These are phyloP conservation scores for Aspergillus novoparasiticus DNA, from an alignment of 2,329 filamentous ascomycete species.

Conservation along the genomic window DNA sequence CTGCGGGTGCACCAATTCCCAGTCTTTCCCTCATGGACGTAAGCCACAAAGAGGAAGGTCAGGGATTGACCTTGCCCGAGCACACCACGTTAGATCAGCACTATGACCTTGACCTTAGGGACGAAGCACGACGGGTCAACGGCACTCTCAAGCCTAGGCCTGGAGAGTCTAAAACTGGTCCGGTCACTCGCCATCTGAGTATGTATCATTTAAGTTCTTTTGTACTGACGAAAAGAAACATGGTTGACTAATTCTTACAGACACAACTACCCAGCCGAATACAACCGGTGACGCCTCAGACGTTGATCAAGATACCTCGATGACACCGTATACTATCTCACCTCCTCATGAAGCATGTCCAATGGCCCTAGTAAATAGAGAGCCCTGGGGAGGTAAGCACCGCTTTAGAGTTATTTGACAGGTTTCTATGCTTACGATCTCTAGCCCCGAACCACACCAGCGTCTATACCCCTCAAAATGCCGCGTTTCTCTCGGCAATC, in stretches of 20 bases:
- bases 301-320: slow-evolving; percentile 54
- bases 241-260: slow-evolving; percentile 18
- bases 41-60: slow-evolving; percentile 15
- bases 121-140: slow-evolving; percentile 66
- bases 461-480: slow-evolving; percentile 71
- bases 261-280: slow-evolving; percentile 58
- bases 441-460: slow-evolving; percentile 60
- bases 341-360: slow-evolving; percentile 60
- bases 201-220: slow-evolving; percentile 1
- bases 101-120: slow-evolving; percentile 64
- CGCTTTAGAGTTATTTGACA: not conserved
- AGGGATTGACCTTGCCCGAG: slow-evolving; percentile 38
- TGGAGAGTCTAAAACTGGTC: slow-evolving; percentile 58
- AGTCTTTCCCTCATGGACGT: slow-evolving; percentile 20
- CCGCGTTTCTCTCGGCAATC: slow-evolving; percentile 71
- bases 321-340: slow-evolving; percentile 68
- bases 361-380: slow-evolving; percentile 71
- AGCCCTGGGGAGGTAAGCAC: slow-evolving; percentile 60
- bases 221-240: not conserved
- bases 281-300: slow-evolving; percentile 59
- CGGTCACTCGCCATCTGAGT: slow-evolving; percentile 67
- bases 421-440: not conserved
- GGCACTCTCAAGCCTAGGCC: slow-evolving; percentile 54
- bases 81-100: slow-evolving; percentile 63
- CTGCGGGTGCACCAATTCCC: slow-evolving; percentile 34